phyloP scores from a whole-genome alignment of 352 stramenopile genomes.

The Globisporangium okanoganense region DNA sequence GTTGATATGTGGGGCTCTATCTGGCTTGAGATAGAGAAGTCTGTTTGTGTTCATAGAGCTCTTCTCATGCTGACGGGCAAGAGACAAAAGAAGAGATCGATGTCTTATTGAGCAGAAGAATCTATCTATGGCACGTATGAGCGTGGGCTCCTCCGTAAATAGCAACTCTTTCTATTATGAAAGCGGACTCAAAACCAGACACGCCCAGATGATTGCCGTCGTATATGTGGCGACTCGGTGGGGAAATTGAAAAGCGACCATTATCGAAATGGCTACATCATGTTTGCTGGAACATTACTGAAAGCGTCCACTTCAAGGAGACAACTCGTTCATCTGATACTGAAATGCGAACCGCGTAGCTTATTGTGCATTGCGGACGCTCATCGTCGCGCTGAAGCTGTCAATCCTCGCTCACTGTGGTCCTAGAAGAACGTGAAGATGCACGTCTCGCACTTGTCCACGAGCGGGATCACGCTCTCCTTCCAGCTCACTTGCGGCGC shows the following conservation, averaged over 20 bases:
- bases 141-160: too few relatives aligned
- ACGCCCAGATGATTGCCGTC: too few relatives aligned
- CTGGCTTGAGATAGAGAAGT: background rate
- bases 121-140: too few relatives aligned
- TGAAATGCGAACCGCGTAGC: background rate
- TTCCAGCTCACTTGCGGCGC: constrained; percentile 54
- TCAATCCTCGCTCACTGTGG: background rate
- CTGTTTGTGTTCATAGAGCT: background rate
- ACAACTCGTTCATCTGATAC: background rate
- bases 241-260: background rate
- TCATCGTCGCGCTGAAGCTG: too few relatives aligned
- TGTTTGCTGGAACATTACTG: background rate
- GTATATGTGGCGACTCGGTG: too few relatives aligned
- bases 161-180: too few relatives aligned
- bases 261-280: background rate
- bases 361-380: too few relatives aligned
- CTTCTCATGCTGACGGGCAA: too few relatives aligned
- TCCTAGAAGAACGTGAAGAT: constrained; percentile 75
- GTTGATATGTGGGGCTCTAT: constrained; percentile 4
- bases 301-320: background rate
- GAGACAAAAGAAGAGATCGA: too few relatives aligned
- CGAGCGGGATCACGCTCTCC: constrained; percentile 67
- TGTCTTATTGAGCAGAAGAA: too few relatives aligned
- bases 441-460: constrained; percentile 72
- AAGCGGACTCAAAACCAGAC: too few relatives aligned